phyloP scores from a whole-genome alignment of 106 monocot genomes.

The Platanthera zijinensis region DNA sequence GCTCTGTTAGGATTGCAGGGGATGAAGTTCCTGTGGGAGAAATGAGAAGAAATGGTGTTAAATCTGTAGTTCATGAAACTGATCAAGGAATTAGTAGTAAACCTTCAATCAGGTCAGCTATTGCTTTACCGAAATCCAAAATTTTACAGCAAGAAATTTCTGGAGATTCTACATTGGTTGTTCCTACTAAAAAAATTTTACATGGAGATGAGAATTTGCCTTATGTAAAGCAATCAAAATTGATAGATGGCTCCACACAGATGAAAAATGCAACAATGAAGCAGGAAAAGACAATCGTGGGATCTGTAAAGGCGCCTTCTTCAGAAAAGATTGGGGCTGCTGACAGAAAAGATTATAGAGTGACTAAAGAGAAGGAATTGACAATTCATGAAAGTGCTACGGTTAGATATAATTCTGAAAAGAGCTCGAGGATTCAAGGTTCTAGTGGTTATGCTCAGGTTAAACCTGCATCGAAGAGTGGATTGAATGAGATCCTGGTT shows the following conservation, averaged over 20 bases:
- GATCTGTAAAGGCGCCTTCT: background rate
- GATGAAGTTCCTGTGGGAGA: background rate
- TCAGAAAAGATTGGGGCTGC: background rate
- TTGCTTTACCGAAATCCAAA: background rate
- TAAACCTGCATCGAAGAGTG: background rate
- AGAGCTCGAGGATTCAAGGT: background rate
- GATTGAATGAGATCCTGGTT: background rate
- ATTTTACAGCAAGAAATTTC: background rate
- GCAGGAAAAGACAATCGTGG: background rate
- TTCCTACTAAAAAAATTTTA: background rate
- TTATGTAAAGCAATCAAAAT: background rate
- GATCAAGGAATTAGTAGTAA: background rate
- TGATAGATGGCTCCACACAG: background rate
- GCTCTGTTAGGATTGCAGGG: background rate
- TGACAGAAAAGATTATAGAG: background rate
- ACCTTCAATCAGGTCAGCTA: background rate
- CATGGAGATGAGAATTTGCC: background rate
- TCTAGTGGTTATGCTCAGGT: background rate
- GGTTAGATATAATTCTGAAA: constrained; percentile 7
- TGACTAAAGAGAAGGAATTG: background rate
- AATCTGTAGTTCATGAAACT: background rate
- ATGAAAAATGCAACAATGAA: background rate
- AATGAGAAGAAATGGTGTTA: background rate
- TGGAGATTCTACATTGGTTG: background rate
- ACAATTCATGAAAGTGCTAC: background rate